Evolutionary conservation across 108 stramenopile species (phyloP).

Genomic region (Phaeodactylum tricornutum): DNA sequence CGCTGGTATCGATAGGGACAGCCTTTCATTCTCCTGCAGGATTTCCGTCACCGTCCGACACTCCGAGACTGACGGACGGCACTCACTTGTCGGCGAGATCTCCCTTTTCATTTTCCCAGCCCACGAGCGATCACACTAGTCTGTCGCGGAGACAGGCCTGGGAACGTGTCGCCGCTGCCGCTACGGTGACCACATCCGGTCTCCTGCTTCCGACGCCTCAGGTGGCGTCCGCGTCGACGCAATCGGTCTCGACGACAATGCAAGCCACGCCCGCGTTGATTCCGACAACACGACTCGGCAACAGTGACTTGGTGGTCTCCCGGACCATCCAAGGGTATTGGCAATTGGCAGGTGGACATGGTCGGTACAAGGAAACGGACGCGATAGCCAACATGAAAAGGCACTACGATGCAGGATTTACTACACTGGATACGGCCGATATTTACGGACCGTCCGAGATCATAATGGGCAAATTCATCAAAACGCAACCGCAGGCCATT

Average conservation of each 20-base stretch:
- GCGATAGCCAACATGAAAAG: conserved; percentile 33
- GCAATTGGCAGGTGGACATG: conserved; percentile 57
- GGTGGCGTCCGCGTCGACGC: background rate
- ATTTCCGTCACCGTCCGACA: too few relatives aligned
- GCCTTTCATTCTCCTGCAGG: too few relatives aligned
- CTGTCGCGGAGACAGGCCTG: too few relatives aligned
- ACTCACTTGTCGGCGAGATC: too few relatives aligned
- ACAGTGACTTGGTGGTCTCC: conserved; percentile 16
- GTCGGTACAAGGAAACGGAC: conserved; percentile 25
- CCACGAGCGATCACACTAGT: too few relatives aligned
- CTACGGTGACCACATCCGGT: background rate
- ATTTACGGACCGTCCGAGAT: conserved; percentile 43
- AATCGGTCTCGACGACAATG: background rate
- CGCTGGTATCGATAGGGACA: too few relatives aligned
- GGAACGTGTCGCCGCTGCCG: too few relatives aligned
- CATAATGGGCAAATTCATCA: conserved; percentile 38
- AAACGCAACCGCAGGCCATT: conserved; percentile 13
- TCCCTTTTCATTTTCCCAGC: too few relatives aligned
- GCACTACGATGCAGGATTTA: conserved; percentile 32
- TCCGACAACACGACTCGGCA: conserved; percentile 23
- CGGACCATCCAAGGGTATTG: conserved; percentile 47
- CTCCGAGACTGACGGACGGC: too few relatives aligned
- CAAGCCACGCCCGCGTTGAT: conserved; percentile 1
- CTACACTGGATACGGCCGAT: conserved; percentile 47
- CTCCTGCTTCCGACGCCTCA: background rate